Evolutionary conservation across 768 basidiomycete genomes (phyloP).

Genomic region (Termitomyces sp.): DNA sequence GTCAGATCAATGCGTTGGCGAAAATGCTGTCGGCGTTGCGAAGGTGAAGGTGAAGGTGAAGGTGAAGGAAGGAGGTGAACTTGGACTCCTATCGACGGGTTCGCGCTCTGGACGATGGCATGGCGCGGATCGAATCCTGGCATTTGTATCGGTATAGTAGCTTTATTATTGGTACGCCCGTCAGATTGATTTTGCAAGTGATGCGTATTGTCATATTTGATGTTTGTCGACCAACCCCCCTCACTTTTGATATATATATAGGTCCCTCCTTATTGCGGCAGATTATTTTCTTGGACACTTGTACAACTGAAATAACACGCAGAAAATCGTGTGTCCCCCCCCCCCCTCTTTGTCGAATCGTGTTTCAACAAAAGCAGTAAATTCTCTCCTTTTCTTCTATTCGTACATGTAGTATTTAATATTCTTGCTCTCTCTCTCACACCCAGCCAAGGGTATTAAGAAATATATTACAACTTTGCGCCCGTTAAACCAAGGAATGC

Average conservation of each 20-base stretch:
- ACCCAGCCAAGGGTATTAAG: conserved; percentile 2
- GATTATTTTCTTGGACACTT: background rate
- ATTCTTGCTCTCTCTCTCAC: background rate
- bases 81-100: conserved; percentile 13
- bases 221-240: conserved; percentile 9
- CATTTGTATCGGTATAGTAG: conserved; percentile 53
- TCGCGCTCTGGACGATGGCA: conserved; percentile 11
- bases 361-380: conserved; percentile 7
- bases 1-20: conserved; percentile 83
- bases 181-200: conserved; percentile 15
- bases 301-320: conserved; percentile 7
- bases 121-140: conserved; percentile 29
- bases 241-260: background rate
- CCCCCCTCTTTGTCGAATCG: conserved; percentile 11
- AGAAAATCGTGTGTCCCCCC: conserved; percentile 10
- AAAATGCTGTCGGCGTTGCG: conserved; percentile 87
- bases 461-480: conserved; percentile 5
- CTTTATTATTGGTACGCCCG: conserved; percentile 30
- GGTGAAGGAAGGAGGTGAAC: conserved; percentile 14
- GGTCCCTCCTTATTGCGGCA: background rate
- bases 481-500: conserved; percentile 1
- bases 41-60: conserved; percentile 43
- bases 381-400: background rate
- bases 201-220: conserved; percentile 10
- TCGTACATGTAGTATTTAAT: background rate